Conservation (phyloP, 2,329 filamentous ascomycete species). For the Fusarium sororula region DNA sequence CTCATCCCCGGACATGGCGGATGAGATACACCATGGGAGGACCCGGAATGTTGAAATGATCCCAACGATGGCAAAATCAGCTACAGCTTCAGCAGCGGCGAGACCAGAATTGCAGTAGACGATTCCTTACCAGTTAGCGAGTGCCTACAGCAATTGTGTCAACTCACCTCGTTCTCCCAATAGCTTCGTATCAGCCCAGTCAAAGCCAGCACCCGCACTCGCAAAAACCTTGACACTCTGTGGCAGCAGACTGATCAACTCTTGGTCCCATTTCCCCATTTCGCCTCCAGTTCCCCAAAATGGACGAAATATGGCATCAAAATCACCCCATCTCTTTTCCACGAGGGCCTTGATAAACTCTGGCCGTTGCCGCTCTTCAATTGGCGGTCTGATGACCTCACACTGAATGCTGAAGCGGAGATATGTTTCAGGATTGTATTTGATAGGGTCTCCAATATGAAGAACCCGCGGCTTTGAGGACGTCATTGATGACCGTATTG, state of each 20-base stretch:
- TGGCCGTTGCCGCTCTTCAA: conserved; percentile 59
- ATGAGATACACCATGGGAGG: conserved; percentile 69
- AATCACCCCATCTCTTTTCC: conserved; percentile 64
- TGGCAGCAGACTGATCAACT: conserved; percentile 66
- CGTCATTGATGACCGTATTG: conserved; percentile 37
- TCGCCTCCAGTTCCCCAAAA: conserved; percentile 72
- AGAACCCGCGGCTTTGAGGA: conserved; percentile 66
- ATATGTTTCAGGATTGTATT: conserved; percentile 60
- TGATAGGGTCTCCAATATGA: conserved; percentile 74
- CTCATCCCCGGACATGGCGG: conserved; percentile 55
- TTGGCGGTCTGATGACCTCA: conserved; percentile 61
- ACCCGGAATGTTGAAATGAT: conserved; percentile 76
- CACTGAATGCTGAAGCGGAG: conserved; percentile 54
- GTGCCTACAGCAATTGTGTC: not conserved
- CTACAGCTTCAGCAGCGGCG: conserved; percentile 76
- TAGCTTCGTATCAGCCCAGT: conserved; percentile 71
- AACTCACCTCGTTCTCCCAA: conserved; percentile 66
- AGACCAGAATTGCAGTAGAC: conserved; percentile 78
- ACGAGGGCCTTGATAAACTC: conserved; percentile 60
- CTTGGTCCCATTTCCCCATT: conserved; percentile 71
- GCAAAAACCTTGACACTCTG: conserved; percentile 67
- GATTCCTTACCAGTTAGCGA: conserved; percentile 55
- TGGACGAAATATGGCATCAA: conserved; percentile 65
- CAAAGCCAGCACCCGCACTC: conserved; percentile 71
- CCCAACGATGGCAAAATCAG: conserved; percentile 75